phyloP scores from a whole-genome alignment of 2,329 filamentous ascomycete genomes.

The Aspergillus jensenii region DNA sequence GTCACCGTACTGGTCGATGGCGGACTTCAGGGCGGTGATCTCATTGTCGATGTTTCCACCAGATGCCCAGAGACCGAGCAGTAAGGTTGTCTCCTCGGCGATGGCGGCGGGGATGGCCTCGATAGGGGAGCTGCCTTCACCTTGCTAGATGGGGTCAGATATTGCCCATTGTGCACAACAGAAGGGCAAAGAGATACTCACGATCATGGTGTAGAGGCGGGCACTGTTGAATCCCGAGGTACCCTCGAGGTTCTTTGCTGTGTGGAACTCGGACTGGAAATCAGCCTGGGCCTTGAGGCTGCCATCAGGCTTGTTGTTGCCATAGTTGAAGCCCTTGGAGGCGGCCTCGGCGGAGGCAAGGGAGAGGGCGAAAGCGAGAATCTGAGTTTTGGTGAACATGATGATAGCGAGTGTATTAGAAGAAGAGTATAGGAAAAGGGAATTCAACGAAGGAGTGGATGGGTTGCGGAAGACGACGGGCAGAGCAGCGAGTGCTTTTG shows the following conservation, averaged over 20 bases:
- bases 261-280: conserved; percentile 47
- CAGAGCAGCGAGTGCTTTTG: neutral
- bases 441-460: conserved; percentile 12
- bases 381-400: conserved; percentile 28
- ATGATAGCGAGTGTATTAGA: conserved; percentile 12
- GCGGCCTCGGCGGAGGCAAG: conserved; percentile 36
- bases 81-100: conserved; percentile 71
- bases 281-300: conserved; percentile 44
- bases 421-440: conserved; percentile 1
- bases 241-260: conserved; percentile 38
- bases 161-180: too few species aligned
- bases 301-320: conserved; percentile 40
- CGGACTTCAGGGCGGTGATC: conserved; percentile 67
- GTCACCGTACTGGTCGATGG: conserved; percentile 67
- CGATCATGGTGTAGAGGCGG: conserved; percentile 64
- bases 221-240: conserved; percentile 47
- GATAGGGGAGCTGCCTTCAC: conserved; percentile 63
- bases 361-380: conserved; percentile 36
- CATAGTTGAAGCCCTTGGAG: conserved; percentile 52
- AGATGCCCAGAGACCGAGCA: conserved; percentile 83
- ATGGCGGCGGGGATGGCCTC: conserved; percentile 80
- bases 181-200: conserved; percentile 5
- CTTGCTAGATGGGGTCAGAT: conserved; percentile 24
- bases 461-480: neutral
- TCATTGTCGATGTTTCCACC: conserved; percentile 72